A percentile compares a stretch with the other conserved stretches of the same genome.
These are phyloP conservation scores for Solanum virginianum DNA, from an alignment of 257 asterid genomes.

Conservation along the genomic window DNA sequence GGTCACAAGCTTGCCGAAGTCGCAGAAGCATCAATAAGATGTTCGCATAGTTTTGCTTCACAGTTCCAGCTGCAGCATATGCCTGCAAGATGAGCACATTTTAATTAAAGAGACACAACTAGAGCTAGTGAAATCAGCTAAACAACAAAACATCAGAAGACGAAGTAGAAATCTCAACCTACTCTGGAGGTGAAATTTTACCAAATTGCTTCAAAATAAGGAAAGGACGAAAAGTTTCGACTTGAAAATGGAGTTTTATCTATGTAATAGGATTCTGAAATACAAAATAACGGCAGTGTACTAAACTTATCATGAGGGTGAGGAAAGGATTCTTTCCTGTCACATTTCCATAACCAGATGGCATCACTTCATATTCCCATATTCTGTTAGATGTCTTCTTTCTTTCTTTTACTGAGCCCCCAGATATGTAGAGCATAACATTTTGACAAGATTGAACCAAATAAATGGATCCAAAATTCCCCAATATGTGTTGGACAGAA, in stretches of 20 bases:
- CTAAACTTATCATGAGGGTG: neutral
- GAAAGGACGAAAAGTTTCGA: neutral
- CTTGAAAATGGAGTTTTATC: neutral
- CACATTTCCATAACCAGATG: neutral
- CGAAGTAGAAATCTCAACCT: neutral
- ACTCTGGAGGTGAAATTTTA: neutral
- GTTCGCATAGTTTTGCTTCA: constrained; percentile 91
- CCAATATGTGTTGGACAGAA: neutral
- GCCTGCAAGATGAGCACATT: constrained; percentile 39
- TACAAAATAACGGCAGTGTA: neutral
- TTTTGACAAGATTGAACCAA: neutral
- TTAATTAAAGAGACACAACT: neutral
- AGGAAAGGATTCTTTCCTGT: neutral
- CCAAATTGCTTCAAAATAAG: neutral
- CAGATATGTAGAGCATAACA: neutral
- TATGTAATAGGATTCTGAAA: neutral
- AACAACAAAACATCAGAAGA: neutral
- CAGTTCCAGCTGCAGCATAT: constrained; percentile 98
- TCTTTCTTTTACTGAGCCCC: neutral
- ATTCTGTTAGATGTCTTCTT: neutral
- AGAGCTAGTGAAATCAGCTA: neutral
- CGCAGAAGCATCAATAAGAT: constrained; percentile 89
- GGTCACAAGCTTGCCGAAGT: constrained; percentile 99
- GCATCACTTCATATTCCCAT: neutral
- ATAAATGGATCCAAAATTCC: neutral